These are phyloP conservation scores for Mortierella sp. DNA, from an alignment of 371 early-diverging fungal species.

Conservation along the genomic window DNA sequence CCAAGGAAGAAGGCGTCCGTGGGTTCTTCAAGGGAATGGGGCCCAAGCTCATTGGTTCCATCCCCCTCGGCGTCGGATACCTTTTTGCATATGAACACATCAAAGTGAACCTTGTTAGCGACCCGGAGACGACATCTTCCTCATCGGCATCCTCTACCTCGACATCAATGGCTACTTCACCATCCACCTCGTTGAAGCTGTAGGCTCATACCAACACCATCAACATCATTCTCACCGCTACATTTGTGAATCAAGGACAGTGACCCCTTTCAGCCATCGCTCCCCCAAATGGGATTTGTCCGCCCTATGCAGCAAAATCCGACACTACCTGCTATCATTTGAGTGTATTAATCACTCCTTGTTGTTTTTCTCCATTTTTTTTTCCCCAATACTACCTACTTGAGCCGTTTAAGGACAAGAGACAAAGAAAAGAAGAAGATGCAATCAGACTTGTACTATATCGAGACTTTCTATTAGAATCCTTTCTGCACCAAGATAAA, in stretches of 20 bases:
- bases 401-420: too few relatives aligned
- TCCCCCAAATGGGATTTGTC: too few relatives aligned
- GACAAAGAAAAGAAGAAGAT: not conserved
- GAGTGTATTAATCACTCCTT: not conserved
- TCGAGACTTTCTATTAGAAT: not conserved
- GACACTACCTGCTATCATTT: not conserved
- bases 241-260: too few relatives aligned
- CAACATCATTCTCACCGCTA: too few relatives aligned
- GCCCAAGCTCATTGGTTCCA: constrained; percentile 44
- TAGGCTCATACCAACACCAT: too few relatives aligned
- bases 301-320: not conserved
- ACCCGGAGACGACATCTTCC: constrained; percentile 1
- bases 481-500: too few relatives aligned
- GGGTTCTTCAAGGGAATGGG: constrained; percentile 52
- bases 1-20: constrained; percentile 41
- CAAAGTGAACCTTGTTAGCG: constrained; percentile 39
- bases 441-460: not conserved
- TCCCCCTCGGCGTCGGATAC: constrained; percentile 45
- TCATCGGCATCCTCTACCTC: constrained; percentile 6
- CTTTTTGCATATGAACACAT: constrained; percentile 49
- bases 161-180: not conserved
- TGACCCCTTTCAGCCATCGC: too few relatives aligned
- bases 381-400: not conserved
- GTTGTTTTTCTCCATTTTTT: not conserved
- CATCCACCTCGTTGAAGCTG: too few relatives aligned